Evolutionary conservation across 257 asterid species (phyloP), one percentile per base, ranked within the genome.

Genomic region (Penstemon davidsonii): DNA sequence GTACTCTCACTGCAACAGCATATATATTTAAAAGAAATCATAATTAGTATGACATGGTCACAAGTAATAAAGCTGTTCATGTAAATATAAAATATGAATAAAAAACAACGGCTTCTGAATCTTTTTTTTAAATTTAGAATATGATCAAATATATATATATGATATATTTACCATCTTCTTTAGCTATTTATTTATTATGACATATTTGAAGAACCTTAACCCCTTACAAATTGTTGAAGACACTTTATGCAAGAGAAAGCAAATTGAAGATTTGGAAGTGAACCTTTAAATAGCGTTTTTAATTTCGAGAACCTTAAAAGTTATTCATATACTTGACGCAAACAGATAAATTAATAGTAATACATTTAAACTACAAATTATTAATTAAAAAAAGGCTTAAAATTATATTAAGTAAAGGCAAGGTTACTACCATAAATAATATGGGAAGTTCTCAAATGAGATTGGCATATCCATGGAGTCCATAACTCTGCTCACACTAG

Each of bases 381-480:
- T 7, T 43, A 4, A 59, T 39, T 0, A 54, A 8, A 63, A 46
- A 62, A 62, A 25, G 8, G 56, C 11, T 33, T 37, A 3, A 15
- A 9, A 25, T 5, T 25, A 10, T 2, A 46, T n/a, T 4, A 46
- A 46, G 10, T 6, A 46, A 5, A 19, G 41, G 10, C 51, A 53
- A 52, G 41, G 33, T 25, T 41, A 38, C 51, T 53, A 67, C 72
- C 72, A 55, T 44, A 67, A 25, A 37, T 55, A 67, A n/a, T 67
- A 67, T 7, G 72, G 64, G 62, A 67, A 55, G 46, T 67, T 67
- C 40, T 44, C 12, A 37, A 67, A 44, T 43, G 64, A 10, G 18
- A 56, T 19, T 19, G 8, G 62, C 11, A 40, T 7, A 15, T 66
- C 54, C 6, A 18, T 18, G 25, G 53, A 8, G 13, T 13, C 18